These are phyloP conservation scores for Fusarium succisae DNA, from an alignment of 2,329 filamentous ascomycete genomes.

Conservation along the genomic window DNA sequence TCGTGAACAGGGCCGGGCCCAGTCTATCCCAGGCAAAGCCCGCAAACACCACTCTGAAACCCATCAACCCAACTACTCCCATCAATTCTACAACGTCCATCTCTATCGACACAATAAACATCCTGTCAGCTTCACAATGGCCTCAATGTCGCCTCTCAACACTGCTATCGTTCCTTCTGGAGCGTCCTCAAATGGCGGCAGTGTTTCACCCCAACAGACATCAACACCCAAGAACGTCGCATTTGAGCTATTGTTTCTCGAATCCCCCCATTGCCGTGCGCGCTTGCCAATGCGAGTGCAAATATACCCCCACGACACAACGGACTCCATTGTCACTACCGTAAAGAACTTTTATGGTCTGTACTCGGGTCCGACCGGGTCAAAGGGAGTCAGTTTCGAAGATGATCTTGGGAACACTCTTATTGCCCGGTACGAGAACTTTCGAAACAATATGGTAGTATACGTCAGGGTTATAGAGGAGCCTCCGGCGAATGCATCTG, in stretches of 20 bases:
- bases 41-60: constrained; percentile 43
- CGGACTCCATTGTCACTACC: constrained; percentile 96
- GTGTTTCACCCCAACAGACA: constrained; percentile 58
- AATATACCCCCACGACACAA: constrained; percentile 95
- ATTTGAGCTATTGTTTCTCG: constrained; percentile 78
- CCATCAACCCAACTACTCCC: constrained; percentile 30
- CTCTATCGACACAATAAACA: constrained; percentile 40
- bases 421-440: constrained; percentile 96
- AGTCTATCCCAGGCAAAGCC: constrained; percentile 47
- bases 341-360: constrained; percentile 99
- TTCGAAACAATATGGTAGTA: constrained; percentile 89
- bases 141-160: constrained; percentile 58
- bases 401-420: constrained; percentile 88
- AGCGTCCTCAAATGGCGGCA: constrained; percentile 53
- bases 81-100: constrained; percentile 31
- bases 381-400: constrained; percentile 92
- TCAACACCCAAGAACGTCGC: constrained; percentile 76
- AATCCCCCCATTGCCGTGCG: constrained; percentile 74
- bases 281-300: constrained; percentile 86
- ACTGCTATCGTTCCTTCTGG: constrained; percentile 46
- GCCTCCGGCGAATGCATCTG: constrained; percentile 54
- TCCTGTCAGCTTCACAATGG: constrained; percentile 51
- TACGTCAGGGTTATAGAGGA: constrained; percentile 87
- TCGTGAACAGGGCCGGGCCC: constrained; percentile 39
- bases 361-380: constrained; percentile 76